Evolutionary conservation across 441 rosid species (phyloP), one percentile per base, ranked within the genome.

Genomic region (Adansonia grandidieri): DNA sequence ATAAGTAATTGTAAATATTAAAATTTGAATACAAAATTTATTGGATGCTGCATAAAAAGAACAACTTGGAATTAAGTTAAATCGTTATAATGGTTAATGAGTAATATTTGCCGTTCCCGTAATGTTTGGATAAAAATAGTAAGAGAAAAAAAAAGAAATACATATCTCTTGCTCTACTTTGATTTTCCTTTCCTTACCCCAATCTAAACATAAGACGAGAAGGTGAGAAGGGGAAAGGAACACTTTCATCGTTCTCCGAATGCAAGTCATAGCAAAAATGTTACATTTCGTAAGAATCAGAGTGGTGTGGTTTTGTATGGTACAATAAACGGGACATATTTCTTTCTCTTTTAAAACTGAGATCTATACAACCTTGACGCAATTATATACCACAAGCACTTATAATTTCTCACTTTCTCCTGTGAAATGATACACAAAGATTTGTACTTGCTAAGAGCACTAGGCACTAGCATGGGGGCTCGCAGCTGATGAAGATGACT

Each of bases 401-500:
- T 13, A 61, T 37, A 15, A 37, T 54, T 57, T 11, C 22, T 44
- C 40, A 45, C 72, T 44, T 54, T 71, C 51, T 45, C 17, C 9
- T 19, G 2, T 15, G 51, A 68, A 68, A 32, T 40, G 17, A 79
- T 28, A 19, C n/a, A 47, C 42, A 37, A 45, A 51, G 63, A n/a
- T 28, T 50, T 54, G 64, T 42, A 17, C 17, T 53, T 54, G 28
- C 15, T 22, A 50, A 48, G 2, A n/a, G 67, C 74, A 44, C 83
- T 82, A 91, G 13, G 92, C 85, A 64, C 90, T 85, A 6, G 92
- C 87, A 77, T 88, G 71, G 60, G 74, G 45, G 45, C 85, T 79
- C 54, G 86, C 75, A 75, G 87, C 79, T 13, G 93, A 83, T 63
- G 95, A 83, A 73, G 93, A 85, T 51, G 93, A 84, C 73, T 93